A percentile compares a stretch with the other conserved stretches of the same genome.
Evolutionary conservation across 768 basidiomycete genomes (phyloP).

Genomic region (Astraeus odoratus): DNA sequence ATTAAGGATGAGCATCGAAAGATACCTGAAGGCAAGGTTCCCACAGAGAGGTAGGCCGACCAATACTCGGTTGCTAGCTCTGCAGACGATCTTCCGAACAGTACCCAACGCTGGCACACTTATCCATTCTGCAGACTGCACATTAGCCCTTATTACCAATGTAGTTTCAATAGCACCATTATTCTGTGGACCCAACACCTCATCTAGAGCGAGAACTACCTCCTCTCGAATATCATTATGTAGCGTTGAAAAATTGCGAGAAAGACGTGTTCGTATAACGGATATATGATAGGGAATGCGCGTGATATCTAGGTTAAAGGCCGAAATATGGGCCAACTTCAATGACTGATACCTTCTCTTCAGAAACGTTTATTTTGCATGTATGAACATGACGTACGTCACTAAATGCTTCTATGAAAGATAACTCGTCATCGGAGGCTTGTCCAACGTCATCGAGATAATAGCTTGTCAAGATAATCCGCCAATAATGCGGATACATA

Average conservation of each 20-base stretch:
- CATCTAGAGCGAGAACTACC: constrained; percentile 32
- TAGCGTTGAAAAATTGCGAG: constrained; percentile 30
- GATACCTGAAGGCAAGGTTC: constrained; percentile 5
- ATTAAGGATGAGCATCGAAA: background rate
- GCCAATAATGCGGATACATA: constrained; percentile 28
- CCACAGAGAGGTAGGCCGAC: constrained; percentile 44
- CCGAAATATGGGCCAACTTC: background rate
- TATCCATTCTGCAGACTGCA: constrained; percentile 32
- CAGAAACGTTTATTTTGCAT: background rate
- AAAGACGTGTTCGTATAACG: constrained; percentile 24
- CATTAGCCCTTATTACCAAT: background rate
- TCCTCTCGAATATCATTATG: constrained; percentile 42
- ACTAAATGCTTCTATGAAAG: constrained; percentile 21
- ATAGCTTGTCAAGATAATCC: constrained; percentile 26
- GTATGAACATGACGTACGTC: constrained; percentile 24
- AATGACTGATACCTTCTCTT: background rate
- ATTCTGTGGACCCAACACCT: constrained; percentile 22
- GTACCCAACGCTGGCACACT: constrained; percentile 19
- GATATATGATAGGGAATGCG: constrained; percentile 24
- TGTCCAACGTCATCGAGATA: constrained; percentile 34
- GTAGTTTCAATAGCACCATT: constrained; percentile 11
- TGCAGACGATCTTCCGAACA: constrained; percentile 31
- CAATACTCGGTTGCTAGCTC: constrained; percentile 40
- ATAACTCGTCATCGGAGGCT: constrained; percentile 33
- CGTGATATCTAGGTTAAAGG: background rate